Evolutionary conservation across 2,329 filamentous ascomycete genomes (phyloP).

Genomic region (Venturia carpophila): DNA sequence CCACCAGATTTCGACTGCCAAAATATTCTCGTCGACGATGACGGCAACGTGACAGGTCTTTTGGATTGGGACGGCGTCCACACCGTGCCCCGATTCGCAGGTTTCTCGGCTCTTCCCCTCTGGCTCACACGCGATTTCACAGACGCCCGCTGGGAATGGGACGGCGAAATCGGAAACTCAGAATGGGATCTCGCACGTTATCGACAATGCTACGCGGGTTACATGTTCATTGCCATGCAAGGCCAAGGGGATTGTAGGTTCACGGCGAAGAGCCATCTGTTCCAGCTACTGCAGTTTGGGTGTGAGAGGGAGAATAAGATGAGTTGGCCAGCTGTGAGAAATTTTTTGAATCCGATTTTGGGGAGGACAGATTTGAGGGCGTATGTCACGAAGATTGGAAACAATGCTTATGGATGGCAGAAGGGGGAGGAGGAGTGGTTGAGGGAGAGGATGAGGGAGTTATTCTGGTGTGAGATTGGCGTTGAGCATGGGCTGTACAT

Average conservation of each 20-base stretch:
- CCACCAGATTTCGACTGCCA: conserved; percentile 20
- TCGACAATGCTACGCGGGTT: conserved; percentile 6
- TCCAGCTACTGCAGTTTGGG: not conserved
- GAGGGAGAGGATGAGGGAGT: not conserved
- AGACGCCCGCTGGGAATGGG: conserved; percentile 1
- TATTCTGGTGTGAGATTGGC: not conserved
- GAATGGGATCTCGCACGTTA: conserved; percentile 7
- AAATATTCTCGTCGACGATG: conserved; percentile 22
- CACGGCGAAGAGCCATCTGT: conserved; percentile 13
- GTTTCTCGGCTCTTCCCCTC: not conserved
- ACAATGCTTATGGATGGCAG: not conserved
- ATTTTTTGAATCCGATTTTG: not conserved
- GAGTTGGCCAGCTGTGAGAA: conserved; percentile 6
- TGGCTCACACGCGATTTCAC: conserved; percentile 14
- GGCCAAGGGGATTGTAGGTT: conserved; percentile 13
- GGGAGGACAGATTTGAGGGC: not conserved
- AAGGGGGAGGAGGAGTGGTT: conserved; percentile 11
- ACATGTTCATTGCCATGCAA: conserved; percentile 3
- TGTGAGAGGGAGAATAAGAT: conserved; percentile 8
- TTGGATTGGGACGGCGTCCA: conserved; percentile 21
- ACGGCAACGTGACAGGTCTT: conserved; percentile 21
- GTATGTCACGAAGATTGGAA: not conserved
- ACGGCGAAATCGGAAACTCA: not conserved
- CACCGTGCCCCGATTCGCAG: not conserved
- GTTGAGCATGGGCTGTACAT: not conserved